Conservation (phyloP, 2,329 filamentous ascomycete species). For the Aspergillus aculeatus region DNA sequence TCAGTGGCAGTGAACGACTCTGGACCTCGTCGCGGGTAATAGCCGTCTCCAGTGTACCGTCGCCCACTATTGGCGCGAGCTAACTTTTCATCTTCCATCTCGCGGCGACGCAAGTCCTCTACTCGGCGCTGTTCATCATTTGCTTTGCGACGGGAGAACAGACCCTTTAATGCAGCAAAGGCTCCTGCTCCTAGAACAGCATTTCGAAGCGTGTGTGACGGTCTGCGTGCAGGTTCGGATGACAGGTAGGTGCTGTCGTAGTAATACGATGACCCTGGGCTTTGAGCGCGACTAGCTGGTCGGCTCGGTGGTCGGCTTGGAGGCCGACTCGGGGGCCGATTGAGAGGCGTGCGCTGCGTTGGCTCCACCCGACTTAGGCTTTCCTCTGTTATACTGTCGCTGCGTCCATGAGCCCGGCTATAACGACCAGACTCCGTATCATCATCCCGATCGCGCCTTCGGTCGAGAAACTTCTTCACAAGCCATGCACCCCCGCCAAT, state of each 20-base stretch:
- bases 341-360: conserved; percentile 30
- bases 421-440: conserved; percentile 55
- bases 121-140: conserved; percentile 60
- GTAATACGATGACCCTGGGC: conserved; percentile 36
- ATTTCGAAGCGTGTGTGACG: conserved; percentile 55
- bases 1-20: conserved; percentile 39
- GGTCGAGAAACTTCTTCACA: conserved; percentile 58
- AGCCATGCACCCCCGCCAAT: conserved; percentile 63
- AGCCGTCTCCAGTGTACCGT: conserved; percentile 70
- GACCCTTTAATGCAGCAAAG: conserved; percentile 57
- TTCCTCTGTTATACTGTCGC: conserved; percentile 43
- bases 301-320: conserved; percentile 31
- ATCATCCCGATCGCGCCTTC: conserved; percentile 54
- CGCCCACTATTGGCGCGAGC: conserved; percentile 55
- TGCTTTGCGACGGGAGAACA: conserved; percentile 59
- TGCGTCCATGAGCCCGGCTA: conserved; percentile 50
- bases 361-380: conserved; percentile 49
- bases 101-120: conserved; percentile 51
- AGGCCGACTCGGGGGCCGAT: conserved; percentile 36
- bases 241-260: conserved; percentile 40
- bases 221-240: conserved; percentile 38
- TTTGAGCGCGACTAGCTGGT: conserved; percentile 36
- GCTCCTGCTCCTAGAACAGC: conserved; percentile 67
- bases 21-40: conserved; percentile 32
- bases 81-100: conserved; percentile 53